phyloP scores from a whole-genome alignment of 2,329 filamentous ascomycete genomes.

The Raffaelea arxii region DNA sequence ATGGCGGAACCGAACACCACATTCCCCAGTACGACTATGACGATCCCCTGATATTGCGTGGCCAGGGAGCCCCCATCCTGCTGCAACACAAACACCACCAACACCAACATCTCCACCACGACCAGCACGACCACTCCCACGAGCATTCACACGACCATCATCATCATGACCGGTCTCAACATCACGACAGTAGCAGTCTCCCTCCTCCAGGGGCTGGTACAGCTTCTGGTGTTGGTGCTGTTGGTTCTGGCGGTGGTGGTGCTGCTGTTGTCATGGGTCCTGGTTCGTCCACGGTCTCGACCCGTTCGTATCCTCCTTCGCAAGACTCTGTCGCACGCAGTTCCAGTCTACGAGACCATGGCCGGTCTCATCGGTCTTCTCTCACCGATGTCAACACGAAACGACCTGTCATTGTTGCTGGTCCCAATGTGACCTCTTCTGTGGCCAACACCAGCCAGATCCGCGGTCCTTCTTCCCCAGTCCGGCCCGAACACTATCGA shows the following conservation, averaged over 20 bases:
- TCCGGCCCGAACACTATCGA: constrained; percentile 25
- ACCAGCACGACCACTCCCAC: constrained; percentile 2
- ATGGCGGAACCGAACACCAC: constrained; percentile 42
- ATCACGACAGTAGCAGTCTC: too few species aligned
- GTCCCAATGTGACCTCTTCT: constrained; percentile 28
- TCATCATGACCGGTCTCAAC: neutral
- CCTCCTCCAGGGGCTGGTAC: too few species aligned
- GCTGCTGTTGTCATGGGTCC: too few species aligned
- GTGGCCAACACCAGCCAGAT: constrained; percentile 8
- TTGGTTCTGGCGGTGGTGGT: too few species aligned
- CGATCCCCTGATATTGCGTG: constrained; percentile 9
- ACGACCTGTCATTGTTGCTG: constrained; percentile 49
- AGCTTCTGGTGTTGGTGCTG: too few species aligned
- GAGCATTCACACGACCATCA: neutral
- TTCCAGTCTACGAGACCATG: constrained; percentile 36
- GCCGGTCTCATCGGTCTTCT: constrained; percentile 38
- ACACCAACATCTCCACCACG: neutral
- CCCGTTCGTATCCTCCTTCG: constrained; percentile 43
- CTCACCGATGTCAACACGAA: constrained; percentile 39
- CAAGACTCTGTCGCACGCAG: constrained; percentile 40
- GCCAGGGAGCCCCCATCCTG: constrained; percentile 5
- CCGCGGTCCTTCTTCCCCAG: neutral
- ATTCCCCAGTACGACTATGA: too few species aligned
- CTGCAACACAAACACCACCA: constrained; percentile 3
- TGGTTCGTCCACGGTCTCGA: too few species aligned